These are phyloP conservation scores for Boletellus deceptivus DNA, from an alignment of 1,284 basidiomycete species.

Conservation along the genomic window DNA sequence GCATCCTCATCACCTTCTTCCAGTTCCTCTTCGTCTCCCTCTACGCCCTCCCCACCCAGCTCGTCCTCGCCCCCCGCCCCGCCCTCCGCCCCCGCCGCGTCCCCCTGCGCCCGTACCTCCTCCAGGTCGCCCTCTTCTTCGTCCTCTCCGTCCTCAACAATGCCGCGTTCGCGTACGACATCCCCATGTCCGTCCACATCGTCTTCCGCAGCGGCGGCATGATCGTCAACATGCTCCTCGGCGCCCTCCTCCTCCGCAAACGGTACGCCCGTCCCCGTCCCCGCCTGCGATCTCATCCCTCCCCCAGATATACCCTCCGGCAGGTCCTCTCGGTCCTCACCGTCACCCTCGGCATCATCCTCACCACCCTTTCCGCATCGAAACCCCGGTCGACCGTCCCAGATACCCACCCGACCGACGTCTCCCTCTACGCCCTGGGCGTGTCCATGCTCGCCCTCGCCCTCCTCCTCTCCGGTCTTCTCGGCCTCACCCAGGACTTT, in stretches of 20 bases:
- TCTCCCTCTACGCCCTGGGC: conserved; percentile 62
- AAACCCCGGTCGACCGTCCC: conserved; percentile 25
- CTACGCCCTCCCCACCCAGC: conserved; percentile 60
- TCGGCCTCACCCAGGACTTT: conserved; percentile 86
- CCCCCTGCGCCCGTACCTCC: conserved; percentile 72
- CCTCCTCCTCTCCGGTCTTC: conserved; percentile 76
- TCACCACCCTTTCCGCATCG: conserved; percentile 79
- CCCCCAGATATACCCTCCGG: conserved; percentile 57
- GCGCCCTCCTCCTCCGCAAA: conserved; percentile 60
- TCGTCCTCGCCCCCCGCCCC: conserved; percentile 39
- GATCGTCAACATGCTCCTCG: conserved; percentile 76
- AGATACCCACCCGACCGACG: conserved; percentile 15
- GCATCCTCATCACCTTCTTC: conserved; percentile 80
- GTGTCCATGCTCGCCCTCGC: conserved; percentile 75
- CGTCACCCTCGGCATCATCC: conserved; percentile 80
- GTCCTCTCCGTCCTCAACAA: conserved; percentile 86
- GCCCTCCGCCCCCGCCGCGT: conserved; percentile 63
- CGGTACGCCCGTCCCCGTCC: conserved; percentile 2
- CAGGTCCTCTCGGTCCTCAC: conserved; percentile 76
- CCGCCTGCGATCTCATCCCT: background rate
- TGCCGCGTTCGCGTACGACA: conserved; percentile 80
- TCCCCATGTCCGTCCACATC: conserved; percentile 93
- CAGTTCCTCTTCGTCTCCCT: conserved; percentile 80
- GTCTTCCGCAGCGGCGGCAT: conserved; percentile 92
- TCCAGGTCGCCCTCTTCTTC: conserved; percentile 85